Conservation (phyloP, 225 moss, liverwort and hornwort genomes). For the Sphagnum tenellum region DNA sequence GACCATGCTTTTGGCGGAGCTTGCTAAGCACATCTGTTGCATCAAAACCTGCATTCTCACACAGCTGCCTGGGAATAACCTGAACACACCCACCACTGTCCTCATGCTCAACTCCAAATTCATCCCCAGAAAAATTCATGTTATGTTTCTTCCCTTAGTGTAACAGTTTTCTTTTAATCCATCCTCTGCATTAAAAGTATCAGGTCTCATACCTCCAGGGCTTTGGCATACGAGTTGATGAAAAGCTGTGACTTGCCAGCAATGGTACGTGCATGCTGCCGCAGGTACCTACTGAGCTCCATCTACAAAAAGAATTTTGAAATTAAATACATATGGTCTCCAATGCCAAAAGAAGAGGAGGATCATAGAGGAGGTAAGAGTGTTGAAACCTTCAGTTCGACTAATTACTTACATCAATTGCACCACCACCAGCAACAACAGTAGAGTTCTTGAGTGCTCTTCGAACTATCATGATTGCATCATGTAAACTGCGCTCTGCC, state of each 20-base stretch:
- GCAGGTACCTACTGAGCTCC: conserved; percentile 88
- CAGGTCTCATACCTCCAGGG: conserved; percentile 58
- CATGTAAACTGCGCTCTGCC: conserved; percentile 97
- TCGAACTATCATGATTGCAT: conserved; percentile 97
- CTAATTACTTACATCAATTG: conserved; percentile 73
- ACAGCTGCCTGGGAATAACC: conserved; percentile 95
- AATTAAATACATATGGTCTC: too few species aligned
- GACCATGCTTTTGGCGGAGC: conserved; percentile 93
- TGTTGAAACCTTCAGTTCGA: too few species aligned
- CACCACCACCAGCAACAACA: conserved; percentile 95
- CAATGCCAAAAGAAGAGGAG: too few species aligned
- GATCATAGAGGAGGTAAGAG: too few species aligned
- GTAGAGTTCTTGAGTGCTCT: conserved; percentile 94
- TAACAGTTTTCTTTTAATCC: too few species aligned
- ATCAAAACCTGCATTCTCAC: conserved; percentile 99
- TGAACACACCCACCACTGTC: conserved; percentile 13
- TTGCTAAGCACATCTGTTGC: conserved; percentile 96
- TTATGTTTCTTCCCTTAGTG: too few species aligned
- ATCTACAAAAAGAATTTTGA: conserved; percentile 29
- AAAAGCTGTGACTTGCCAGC: conserved; percentile 89
- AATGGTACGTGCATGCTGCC: conserved; percentile 87
- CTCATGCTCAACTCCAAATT: too few species aligned
- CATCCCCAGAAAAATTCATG: too few species aligned
- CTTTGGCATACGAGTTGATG: conserved; percentile 94
- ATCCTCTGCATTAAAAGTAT: too few species aligned